Evolutionary conservation across 768 basidiomycete genomes (phyloP).

Genomic region (Suillus cothurnatus): DNA sequence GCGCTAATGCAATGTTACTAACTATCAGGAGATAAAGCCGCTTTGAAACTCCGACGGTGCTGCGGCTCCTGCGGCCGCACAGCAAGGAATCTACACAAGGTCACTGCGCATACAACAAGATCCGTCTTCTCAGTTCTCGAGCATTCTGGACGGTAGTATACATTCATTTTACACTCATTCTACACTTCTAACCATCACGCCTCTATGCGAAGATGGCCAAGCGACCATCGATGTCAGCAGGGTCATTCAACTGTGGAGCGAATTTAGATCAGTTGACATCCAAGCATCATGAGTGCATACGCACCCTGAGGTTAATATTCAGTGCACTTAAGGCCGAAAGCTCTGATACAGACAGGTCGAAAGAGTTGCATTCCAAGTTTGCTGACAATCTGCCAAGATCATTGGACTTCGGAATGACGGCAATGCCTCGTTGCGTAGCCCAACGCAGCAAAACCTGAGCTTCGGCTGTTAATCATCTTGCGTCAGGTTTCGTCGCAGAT

Average conservation of each 20-base stretch:
- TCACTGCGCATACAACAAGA: background rate
- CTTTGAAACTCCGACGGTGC: constrained; percentile 48
- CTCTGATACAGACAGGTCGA: constrained; percentile 59
- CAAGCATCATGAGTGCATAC: constrained; percentile 22
- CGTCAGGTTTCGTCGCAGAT: background rate
- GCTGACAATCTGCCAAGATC: constrained; percentile 37
- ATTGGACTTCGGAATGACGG: constrained; percentile 77
- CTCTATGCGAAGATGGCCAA: constrained; percentile 70
- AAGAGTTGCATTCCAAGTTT: constrained; percentile 49
- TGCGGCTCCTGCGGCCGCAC: constrained; percentile 25
- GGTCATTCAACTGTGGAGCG: constrained; percentile 62
- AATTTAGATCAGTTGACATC: constrained; percentile 9
- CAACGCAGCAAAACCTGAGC: constrained; percentile 80
- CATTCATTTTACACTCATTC: constrained; percentile 9
- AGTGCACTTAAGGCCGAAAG: constrained; percentile 57
- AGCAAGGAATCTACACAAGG: background rate
- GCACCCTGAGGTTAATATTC: constrained; percentile 65
- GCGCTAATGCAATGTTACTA: background rate
- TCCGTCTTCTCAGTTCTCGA: background rate
- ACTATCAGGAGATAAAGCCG: constrained; percentile 17
- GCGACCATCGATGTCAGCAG: constrained; percentile 63
- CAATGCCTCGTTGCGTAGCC: constrained; percentile 74
- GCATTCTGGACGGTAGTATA: background rate
- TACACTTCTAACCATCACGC: background rate
- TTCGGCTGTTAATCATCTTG: constrained; percentile 20